phyloP scores from a whole-genome alignment of 2,329 filamentous ascomycete genomes.

The Monosporascus ibericus region DNA sequence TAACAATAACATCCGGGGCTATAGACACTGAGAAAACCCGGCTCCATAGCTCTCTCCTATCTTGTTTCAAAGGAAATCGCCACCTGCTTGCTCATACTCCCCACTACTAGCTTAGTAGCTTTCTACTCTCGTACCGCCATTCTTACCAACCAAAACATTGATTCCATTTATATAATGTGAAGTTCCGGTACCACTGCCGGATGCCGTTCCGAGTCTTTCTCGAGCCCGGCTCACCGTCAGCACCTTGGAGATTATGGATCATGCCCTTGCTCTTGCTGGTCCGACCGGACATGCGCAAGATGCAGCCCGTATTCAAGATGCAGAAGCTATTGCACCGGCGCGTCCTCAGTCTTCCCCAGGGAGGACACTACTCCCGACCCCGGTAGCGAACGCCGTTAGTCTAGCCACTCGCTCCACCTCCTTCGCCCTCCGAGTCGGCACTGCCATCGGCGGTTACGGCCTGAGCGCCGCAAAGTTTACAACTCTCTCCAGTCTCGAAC shows the following conservation, averaged over 20 bases:
- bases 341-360: slow-evolving; percentile 14
- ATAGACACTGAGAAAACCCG: too few relatives aligned
- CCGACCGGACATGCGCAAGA: neutral
- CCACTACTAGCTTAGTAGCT: too few relatives aligned
- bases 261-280: neutral
- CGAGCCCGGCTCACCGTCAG: too few relatives aligned
- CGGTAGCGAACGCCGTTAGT: slow-evolving; percentile 54
- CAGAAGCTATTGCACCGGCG: neutral
- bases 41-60: too few relatives aligned
- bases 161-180: too few relatives aligned
- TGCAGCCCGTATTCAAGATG: neutral
- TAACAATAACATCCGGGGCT: too few relatives aligned
- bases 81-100: too few relatives aligned
- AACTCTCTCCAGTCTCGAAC: slow-evolving; percentile 50
- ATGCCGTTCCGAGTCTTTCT: too few relatives aligned
- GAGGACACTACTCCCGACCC: slow-evolving; percentile 49
- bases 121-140: too few relatives aligned
- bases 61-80: too few relatives aligned
- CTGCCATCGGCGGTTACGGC: slow-evolving; percentile 44
- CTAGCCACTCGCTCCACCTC: slow-evolving; percentile 55
- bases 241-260: neutral
- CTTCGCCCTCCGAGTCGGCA: slow-evolving; percentile 48
- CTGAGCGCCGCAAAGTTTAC: slow-evolving; percentile 50
- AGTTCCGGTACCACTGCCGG: too few relatives aligned
- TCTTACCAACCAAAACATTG: too few relatives aligned